Percentiles rank a stretch among this genome's conserved stretches.
These are phyloP conservation scores for Corymbia calophylla DNA, from an alignment of 441 rosid genomes.

Conservation along the genomic window DNA sequence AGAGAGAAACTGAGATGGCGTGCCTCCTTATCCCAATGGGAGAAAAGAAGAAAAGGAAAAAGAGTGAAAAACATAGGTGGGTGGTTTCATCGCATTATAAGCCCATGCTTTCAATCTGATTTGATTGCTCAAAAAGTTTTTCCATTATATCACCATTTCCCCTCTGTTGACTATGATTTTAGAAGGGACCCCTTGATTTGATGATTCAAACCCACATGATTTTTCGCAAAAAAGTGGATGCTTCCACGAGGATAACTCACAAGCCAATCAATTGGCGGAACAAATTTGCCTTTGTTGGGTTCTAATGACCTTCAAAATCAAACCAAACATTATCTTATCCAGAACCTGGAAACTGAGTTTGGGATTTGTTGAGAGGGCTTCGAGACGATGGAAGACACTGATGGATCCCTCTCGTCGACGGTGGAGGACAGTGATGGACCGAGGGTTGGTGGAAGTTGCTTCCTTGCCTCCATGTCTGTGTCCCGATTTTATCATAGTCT, in stretches of 20 bases:
- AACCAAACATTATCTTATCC: not conserved
- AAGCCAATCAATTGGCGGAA: not conserved
- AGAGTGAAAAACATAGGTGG: not conserved
- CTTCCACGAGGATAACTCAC: not conserved
- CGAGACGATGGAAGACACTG: not conserved
- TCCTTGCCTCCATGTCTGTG: not conserved
- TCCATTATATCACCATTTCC: not conserved
- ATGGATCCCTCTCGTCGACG: not conserved
- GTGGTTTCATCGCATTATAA: not conserved
- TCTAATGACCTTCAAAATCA: not conserved
- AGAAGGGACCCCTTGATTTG: not conserved
- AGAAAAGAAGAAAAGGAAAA: not conserved
- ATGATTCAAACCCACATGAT: not conserved
- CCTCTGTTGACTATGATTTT: not conserved
- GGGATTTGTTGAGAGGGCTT: not conserved
- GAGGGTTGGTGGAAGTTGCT: not conserved
- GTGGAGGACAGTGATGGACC: not conserved
- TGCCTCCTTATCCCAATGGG: not conserved
- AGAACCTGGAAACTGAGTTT: not conserved
- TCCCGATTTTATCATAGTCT: not conserved
- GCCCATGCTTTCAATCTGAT: not conserved
- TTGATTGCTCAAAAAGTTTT: not conserved
- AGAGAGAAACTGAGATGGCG: not conserved
- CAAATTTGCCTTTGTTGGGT: not conserved
- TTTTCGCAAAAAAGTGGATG: not conserved